Base-by-base conservation (phyloP, 371 early-diverging fungal species). In the Syncephalastrum contaminatum region DNA sequence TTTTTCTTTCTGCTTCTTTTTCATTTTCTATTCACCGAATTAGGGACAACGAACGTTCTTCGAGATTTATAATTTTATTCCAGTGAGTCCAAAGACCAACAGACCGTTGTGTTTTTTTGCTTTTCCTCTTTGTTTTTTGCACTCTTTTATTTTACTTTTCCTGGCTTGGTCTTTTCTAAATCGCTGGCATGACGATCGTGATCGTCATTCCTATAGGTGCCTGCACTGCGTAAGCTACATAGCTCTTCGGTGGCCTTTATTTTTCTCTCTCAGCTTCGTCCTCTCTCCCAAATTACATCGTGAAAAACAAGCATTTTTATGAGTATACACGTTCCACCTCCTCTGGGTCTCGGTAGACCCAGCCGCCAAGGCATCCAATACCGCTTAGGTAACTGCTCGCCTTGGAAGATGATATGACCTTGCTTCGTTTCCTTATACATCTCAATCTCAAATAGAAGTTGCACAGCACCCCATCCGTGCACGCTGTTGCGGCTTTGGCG, bases 401-500 rank as follows among this genome's bases (percentile, higher is more conserved):
- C 13, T 41, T 57, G 14, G 6, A 21, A 21, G 18, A 42, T 47
- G 36, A 20, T 46, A 43, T 3, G 36, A 1, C 39, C 13, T 19
- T 54, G 25, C 43, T 22, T 21, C 15, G 10, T 43, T 25, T 19
- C 25, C 27, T 54, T 7, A n/a, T 45, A 10, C 16, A 19, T 44
- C 10, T n/a, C 21, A 19, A 19, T 44, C 45, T 14, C 27, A 7
- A 40, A 14, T 56, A 63, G 68, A 56, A 22, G 77, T 86, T 57
- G 72, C 83, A 16, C 87, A 89, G 62, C 77, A 86, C 48, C 88
- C 89, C 15, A 58, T 79, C 18, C 58, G 86, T 24, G 88, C 86
- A 42, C 72, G 88, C 22, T 81, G 84, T 75, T 86, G 87, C 56
- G 88, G 88, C 8, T 85, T 85, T 60, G 86, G 87, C 39, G 88